These are phyloP conservation scores for Aspergillaceae sp. DNA, from an alignment of 2,329 filamentous ascomycete species.

Conservation along the genomic window DNA sequence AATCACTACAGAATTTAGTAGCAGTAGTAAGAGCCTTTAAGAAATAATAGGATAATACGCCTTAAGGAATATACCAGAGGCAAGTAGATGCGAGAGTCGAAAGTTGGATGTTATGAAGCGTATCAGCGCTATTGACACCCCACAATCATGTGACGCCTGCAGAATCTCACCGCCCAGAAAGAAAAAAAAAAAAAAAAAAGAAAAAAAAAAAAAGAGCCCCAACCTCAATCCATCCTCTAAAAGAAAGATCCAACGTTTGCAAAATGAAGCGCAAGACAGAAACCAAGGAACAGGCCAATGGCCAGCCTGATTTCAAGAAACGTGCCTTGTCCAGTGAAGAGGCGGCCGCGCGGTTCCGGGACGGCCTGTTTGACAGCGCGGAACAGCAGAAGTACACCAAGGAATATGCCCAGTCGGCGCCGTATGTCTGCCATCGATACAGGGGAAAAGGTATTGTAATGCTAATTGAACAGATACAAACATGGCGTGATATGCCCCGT, in stretches of 20 bases:
- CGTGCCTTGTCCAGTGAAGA: conserved; percentile 31
- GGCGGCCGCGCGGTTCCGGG: conserved; percentile 34
- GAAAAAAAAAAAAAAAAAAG: conserved; percentile 4
- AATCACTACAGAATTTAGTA: too few relatives aligned
- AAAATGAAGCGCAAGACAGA: conserved; percentile 40
- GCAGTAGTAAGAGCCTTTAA: too few relatives aligned
- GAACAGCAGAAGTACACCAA: conserved; percentile 36
- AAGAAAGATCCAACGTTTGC: background rate
- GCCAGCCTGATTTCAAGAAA: conserved; percentile 30
- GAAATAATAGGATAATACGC: too few relatives aligned
- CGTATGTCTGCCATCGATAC: conserved; percentile 23
- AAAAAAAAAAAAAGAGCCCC: conserved; percentile 3
- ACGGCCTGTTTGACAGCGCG: conserved; percentile 35
- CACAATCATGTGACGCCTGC: conserved; percentile 2
- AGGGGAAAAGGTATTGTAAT: background rate
- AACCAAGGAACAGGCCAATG: conserved; percentile 22
- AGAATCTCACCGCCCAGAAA: conserved; percentile 11
- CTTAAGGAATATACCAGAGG: too few relatives aligned
- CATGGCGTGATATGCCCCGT: conserved; percentile 81
- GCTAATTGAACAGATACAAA: conserved; percentile 55
- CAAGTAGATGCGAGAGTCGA: too few relatives aligned
- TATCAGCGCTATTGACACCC: conserved; percentile 24
- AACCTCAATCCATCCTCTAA: background rate
- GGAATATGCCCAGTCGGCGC: conserved; percentile 34
- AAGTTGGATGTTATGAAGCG: conserved; percentile 2